Evolutionary conservation across 2,329 filamentous ascomycete genomes (phyloP), one percentile per base, ranked within the genome.

Genomic region (Didymosphaeria variabile): DNA sequence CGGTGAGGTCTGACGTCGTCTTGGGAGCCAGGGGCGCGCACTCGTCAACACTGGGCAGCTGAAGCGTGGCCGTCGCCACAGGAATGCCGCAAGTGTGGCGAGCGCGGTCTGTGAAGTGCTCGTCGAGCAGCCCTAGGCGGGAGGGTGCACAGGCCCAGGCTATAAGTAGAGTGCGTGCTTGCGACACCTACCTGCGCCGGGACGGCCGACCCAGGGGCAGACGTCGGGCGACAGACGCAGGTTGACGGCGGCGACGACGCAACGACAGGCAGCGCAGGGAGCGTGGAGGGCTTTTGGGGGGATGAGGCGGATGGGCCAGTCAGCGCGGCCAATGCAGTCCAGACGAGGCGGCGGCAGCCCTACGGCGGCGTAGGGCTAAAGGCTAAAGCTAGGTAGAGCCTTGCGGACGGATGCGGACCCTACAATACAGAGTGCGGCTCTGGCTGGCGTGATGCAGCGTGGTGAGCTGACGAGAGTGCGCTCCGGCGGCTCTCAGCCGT

Each of bases 1-100:
- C 61, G 59, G 58, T 55, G 67, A 65, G 58, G 67, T 64, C 65
- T 66, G 60, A 47, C 64, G 64, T 23, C 21, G 51, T 10, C 23
- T 55, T 32, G 44, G 44, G 49, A 19, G 32, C 3, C 34, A 21
- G 49, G 49, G 61, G 56, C 66, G 67, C 64, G 65, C 67, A 70
- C 59, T 64, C 69, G 74, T 74, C 70, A 76, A 74, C 54, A 54
- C 65, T 59, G 62, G 62, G 69, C 70, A 77, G 72, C 75, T 78
- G 77, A 77, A 71, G 71, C 62, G 71, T 68, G 67, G 62, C 59
- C 42, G 58, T 57, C 42, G 54, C 55, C 31, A 46, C 53, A 46
- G 56, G 61, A 58, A 62, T 67, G 64, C 63, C 65, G 68, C 66
- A 67, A 66, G 46, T 65, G 71, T 75, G 72, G 73, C 74, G 68